These are phyloP conservation scores for Malbranchea cinnamomea DNA, from an alignment of 2,329 filamentous ascomycete species.

Conservation along the genomic window DNA sequence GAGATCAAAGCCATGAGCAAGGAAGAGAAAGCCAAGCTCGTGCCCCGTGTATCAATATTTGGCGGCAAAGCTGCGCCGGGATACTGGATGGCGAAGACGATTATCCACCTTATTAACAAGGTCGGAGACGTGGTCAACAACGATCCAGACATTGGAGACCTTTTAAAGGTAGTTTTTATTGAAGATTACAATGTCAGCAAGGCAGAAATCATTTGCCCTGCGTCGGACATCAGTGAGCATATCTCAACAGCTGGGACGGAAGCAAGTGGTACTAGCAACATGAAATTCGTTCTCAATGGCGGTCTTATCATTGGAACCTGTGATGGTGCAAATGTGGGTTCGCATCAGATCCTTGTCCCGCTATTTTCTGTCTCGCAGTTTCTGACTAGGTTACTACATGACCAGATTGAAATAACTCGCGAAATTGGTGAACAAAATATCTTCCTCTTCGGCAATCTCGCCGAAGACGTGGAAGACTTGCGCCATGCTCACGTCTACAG, in stretches of 20 bases:
- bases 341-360: background rate
- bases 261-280: slow-evolving; percentile 80
- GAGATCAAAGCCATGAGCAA: slow-evolving; percentile 71
- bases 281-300: slow-evolving; percentile 98
- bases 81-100: slow-evolving; percentile 99
- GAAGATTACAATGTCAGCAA: slow-evolving; percentile 99
- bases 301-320: slow-evolving; percentile 96
- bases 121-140: slow-evolving; percentile 85
- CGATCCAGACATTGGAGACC: slow-evolving; percentile 78
- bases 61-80: slow-evolving; percentile 95
- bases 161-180: slow-evolving; percentile 92
- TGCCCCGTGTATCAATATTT: slow-evolving; percentile 85
- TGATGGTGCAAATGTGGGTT: slow-evolving; percentile 76
- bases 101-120: slow-evolving; percentile 90
- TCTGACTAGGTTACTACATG: slow-evolving; percentile 5
- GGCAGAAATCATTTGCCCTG: slow-evolving; percentile 88
- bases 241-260: slow-evolving; percentile 97
- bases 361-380: slow-evolving; percentile 1
- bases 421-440: slow-evolving; percentile 96
- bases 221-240: slow-evolving; percentile 93
- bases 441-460: slow-evolving; percentile 92
- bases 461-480: slow-evolving; percentile 92
- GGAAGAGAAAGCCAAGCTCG: slow-evolving; percentile 72
- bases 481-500: slow-evolving; percentile 74
- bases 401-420: slow-evolving; percentile 88